Conservation (phyloP, 2,329 filamentous ascomycete genomes). For the Stemphylium vesicarium region DNA sequence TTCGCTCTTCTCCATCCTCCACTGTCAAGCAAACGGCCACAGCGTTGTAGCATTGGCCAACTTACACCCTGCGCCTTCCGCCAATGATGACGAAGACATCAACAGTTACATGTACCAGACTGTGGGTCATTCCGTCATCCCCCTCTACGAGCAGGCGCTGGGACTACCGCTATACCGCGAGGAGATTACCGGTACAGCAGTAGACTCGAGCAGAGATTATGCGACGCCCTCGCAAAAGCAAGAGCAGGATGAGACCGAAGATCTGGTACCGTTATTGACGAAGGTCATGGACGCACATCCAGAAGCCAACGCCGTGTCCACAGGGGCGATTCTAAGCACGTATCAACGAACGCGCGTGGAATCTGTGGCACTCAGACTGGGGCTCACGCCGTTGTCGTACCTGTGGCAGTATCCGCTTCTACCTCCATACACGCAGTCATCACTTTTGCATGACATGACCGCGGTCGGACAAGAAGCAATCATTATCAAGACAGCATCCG, state of each 20-base stretch:
- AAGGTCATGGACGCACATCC: slow-evolving; percentile 73
- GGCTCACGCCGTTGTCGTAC: slow-evolving; percentile 81
- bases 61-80: slow-evolving; percentile 66
- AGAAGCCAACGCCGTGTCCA: slow-evolving; percentile 82
- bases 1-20: slow-evolving; percentile 90
- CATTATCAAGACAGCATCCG: slow-evolving; percentile 93
- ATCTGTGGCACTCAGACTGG: slow-evolving; percentile 84
- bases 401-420: slow-evolving; percentile 90
- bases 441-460: slow-evolving; percentile 81
- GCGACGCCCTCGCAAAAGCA: slow-evolving; percentile 21
- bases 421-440: slow-evolving; percentile 57
- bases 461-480: slow-evolving; percentile 79
- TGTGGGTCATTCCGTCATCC: slow-evolving; percentile 85
- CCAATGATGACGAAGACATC: slow-evolving; percentile 65
- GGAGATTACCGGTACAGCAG: slow-evolving; percentile 73
- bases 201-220: slow-evolving; percentile 77
- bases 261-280: slow-evolving; percentile 75
- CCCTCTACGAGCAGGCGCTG: slow-evolving; percentile 80
- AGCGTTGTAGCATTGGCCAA: slow-evolving; percentile 87
- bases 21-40: slow-evolving; percentile 87
- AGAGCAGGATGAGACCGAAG: slow-evolving; percentile 81
- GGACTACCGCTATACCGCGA: slow-evolving; percentile 83
- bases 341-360: slow-evolving; percentile 98
- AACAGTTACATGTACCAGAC: slow-evolving; percentile 99
- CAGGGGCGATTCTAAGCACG: slow-evolving; percentile 90